Evolutionary conservation across 805 yeast genomes (phyloP), one percentile per base, ranked within the genome.

Genomic region (Metschnikowia dekortorum): DNA sequence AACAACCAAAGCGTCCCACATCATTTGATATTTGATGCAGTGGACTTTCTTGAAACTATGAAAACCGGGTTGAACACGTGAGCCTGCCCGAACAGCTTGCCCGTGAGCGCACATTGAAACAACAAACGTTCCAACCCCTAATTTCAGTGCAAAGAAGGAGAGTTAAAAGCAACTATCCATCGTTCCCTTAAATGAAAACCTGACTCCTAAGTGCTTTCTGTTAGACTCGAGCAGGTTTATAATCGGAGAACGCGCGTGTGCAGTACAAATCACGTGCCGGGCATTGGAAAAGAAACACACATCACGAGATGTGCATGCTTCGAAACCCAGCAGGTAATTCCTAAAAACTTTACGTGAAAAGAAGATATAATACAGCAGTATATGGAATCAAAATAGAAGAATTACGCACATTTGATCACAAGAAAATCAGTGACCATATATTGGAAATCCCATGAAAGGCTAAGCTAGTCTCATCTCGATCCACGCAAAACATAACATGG

Each of bases 401-500:
- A 11, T 10, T 3, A 22, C 39, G 11, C 13, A 28, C 29, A 28
- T 8, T 37, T 11, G 29, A 37, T 37, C 11, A 8, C 18, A 13
- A 26, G 9, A 39, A 13, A 7, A 39, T 18, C 31, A 28, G 32
- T n/a, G 31, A 26, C 9, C 31, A 39, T 33, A 28, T 14, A 16
- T 31, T 8, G 29, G 28, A 31, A 18, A 8, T 39, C 41, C 11
- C 14, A 39, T 13, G 32, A 28, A 38, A 39, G 28, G 41, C 41
- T 28, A 28, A 39, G 18, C 41, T 28, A 30, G 28, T 26, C 41
- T 30, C 41, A 39, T 39, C 31, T 4, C 29, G 7, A 6, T 26
- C n/a, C 36, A 10, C 18, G 16, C 35, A 41, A 8, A 22, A 34
- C 26, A 33, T 18, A 32, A 29, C 38, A 79, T 83, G 75, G 84